These are phyloP conservation scores for Barnettozyma populi DNA, from an alignment of 805 yeast genomes.

Conservation along the genomic window DNA sequence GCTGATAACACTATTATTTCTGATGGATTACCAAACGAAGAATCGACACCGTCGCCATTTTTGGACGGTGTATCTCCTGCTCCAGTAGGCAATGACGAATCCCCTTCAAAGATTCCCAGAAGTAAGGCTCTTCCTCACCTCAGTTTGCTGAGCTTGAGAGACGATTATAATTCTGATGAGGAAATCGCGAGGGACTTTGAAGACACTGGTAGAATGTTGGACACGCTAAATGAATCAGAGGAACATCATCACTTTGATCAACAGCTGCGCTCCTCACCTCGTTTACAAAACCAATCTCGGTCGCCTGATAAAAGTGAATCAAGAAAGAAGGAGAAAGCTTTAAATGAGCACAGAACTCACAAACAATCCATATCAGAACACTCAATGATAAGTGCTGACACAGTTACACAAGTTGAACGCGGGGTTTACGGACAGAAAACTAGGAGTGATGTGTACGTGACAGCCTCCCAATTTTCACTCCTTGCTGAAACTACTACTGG, in stretches of 20 bases:
- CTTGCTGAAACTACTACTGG: slow-evolving; percentile 8
- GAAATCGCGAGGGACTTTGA: slow-evolving; percentile 6
- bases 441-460: slow-evolving; percentile 31
- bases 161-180: slow-evolving; percentile 14
- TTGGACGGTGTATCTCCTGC: not conserved
- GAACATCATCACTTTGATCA: not conserved
- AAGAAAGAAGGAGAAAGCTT: not conserved
- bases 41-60: slow-evolving; percentile 22
- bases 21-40: slow-evolving; percentile 16
- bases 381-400: slow-evolving; percentile 16
- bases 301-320: not conserved
- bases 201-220: slow-evolving; percentile 8
- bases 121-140: slow-evolving; percentile 23
- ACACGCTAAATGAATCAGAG: slow-evolving; percentile 10
- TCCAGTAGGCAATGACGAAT: not conserved
- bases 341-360: slow-evolving; percentile 10
- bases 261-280: not conserved
- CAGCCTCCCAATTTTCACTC: slow-evolving; percentile 34
- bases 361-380: slow-evolving; percentile 23
- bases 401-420: slow-evolving; percentile 2
- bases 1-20: slow-evolving; percentile 18
- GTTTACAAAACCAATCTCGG: not conserved
- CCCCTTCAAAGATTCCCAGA: slow-evolving; percentile 24
- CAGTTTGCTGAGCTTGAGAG: slow-evolving; percentile 21
- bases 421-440: not conserved